These are phyloP conservation scores for Mycothermus thermophilus DNA, from an alignment of 495 filamentous ascomycete species.

Conservation along the genomic window DNA sequence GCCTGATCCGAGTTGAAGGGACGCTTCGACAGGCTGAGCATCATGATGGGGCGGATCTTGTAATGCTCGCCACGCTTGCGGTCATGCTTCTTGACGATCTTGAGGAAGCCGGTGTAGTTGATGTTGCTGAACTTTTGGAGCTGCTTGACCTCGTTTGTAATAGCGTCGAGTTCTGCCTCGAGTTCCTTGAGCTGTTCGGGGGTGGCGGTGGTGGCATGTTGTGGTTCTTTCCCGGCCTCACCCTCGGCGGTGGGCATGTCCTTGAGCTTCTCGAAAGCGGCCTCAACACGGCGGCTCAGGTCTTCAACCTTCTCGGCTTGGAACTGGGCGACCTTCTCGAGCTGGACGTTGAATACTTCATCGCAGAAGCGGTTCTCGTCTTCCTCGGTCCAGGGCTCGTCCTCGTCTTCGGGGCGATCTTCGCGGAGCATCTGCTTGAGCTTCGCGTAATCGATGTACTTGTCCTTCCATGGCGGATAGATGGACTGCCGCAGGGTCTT, in stretches of 20 bases:
- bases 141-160: slow-evolving; percentile 83
- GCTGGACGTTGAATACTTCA: slow-evolving; percentile 81
- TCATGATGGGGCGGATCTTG: slow-evolving; percentile 76
- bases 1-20: slow-evolving; percentile 88
- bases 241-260: slow-evolving; percentile 29
- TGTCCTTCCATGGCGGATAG: slow-evolving; percentile 78
- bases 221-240: slow-evolving; percentile 5
- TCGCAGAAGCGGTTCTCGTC: slow-evolving; percentile 90
- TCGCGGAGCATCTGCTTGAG: slow-evolving; percentile 81
- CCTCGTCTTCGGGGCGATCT: slow-evolving; percentile 43
- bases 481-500: slow-evolving; percentile 65
- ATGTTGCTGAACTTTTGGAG: slow-evolving; percentile 88
- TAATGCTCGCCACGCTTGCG: slow-evolving; percentile 68
- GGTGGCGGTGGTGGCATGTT: slow-evolving; percentile 28
- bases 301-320: slow-evolving; percentile 60
- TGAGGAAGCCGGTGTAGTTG: slow-evolving; percentile 95
- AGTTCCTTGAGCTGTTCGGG: slow-evolving; percentile 50
- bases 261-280: slow-evolving; percentile 47
- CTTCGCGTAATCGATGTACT: slow-evolving; percentile 91
- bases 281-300: slow-evolving; percentile 53
- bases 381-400: slow-evolving; percentile 74
- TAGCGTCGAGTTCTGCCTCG: slow-evolving; percentile 64
- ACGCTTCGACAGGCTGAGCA: slow-evolving; percentile 70
- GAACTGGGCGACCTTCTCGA: slow-evolving; percentile 90
- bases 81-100: slow-evolving; percentile 97